Percentiles rank a stretch among this genome's conserved stretches.
Evolutionary conservation across 2,329 filamentous ascomycete genomes (phyloP).

Genomic region (Paraphaeosphaeria minitans): DNA sequence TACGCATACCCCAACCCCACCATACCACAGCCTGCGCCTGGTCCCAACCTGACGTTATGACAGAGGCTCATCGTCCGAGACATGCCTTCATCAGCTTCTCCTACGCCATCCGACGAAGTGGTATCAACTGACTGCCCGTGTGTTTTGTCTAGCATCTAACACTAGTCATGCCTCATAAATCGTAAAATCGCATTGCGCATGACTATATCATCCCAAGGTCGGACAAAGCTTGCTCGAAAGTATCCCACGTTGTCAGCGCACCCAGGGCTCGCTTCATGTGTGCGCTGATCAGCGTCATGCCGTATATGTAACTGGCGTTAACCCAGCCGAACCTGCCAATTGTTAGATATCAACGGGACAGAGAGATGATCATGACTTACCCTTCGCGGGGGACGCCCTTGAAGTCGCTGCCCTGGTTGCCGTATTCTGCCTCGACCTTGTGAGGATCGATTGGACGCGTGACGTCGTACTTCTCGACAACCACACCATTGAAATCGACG

Average conservation of each 20-base stretch:
- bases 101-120: background rate
- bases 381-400: slow-evolving; percentile 95
- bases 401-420: slow-evolving; percentile 94
- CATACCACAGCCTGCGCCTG: background rate
- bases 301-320: slow-evolving; percentile 96
- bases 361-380: slow-evolving; percentile 61
- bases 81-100: background rate
- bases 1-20: background rate
- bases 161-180: slow-evolving; percentile 12
- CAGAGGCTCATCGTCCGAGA: background rate
- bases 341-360: slow-evolving; percentile 27
- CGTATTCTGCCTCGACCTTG: slow-evolving; percentile 94
- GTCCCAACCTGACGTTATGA: background rate
- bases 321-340: slow-evolving; percentile 88
- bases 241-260: slow-evolving; percentile 84
- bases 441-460: slow-evolving; percentile 89
- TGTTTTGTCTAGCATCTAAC: slow-evolving; percentile 5
- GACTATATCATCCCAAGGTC: slow-evolving; percentile 37
- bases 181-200: background rate
- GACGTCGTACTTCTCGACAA: slow-evolving; percentile 99
- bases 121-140: slow-evolving; percentile 1
- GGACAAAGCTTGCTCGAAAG: slow-evolving; percentile 71
- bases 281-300: slow-evolving; percentile 83
- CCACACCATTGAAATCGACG: slow-evolving; percentile 96
- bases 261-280: slow-evolving; percentile 90